phyloP scores from a whole-genome alignment of 345 rosid species.

The Hevea brasiliensis region DNA sequence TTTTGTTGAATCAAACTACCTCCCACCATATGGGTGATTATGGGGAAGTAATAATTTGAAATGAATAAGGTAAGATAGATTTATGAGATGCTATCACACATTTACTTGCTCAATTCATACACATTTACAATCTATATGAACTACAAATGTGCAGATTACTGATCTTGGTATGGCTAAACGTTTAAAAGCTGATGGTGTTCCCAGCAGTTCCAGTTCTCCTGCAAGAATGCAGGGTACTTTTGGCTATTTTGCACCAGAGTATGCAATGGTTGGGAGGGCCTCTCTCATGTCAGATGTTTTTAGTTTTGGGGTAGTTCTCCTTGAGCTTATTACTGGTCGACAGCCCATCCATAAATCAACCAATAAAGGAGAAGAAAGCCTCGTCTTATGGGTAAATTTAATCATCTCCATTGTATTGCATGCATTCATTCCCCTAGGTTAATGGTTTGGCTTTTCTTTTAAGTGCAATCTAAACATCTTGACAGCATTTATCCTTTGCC shows the following conservation, averaged over 20 bases:
- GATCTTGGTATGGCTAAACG: slow-evolving; percentile 99
- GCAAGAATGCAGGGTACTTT: slow-evolving; percentile 94
- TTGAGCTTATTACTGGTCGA: slow-evolving; percentile 90
- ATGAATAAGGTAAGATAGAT: not conserved
- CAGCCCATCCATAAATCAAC: slow-evolving; percentile 70
- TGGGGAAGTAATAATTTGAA: not conserved
- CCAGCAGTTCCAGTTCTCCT: slow-evolving; percentile 89
- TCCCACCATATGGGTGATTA: too few relatives aligned
- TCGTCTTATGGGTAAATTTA: slow-evolving; percentile 78
- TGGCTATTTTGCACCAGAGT: slow-evolving; percentile 98
- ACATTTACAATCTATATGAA: not conserved
- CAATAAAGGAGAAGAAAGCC: slow-evolving; percentile 86
- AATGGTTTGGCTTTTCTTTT: not conserved
- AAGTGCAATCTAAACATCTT: not conserved
- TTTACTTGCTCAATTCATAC: not conserved
- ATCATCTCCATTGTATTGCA: slow-evolving; percentile 10
- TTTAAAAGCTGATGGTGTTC: slow-evolving; percentile 69
- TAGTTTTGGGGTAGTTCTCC: slow-evolving; percentile 95
- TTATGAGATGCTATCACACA: not conserved
- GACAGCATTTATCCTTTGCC: not conserved
- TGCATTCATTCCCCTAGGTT: not conserved
- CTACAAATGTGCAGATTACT: slow-evolving; percentile 60
- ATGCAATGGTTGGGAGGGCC: slow-evolving; percentile 89
- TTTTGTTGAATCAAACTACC: too few relatives aligned
- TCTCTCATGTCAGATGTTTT: slow-evolving; percentile 95